Conservation (phyloP, 2,329 filamentous ascomycete species). For the Blumeria graminis region DNA sequence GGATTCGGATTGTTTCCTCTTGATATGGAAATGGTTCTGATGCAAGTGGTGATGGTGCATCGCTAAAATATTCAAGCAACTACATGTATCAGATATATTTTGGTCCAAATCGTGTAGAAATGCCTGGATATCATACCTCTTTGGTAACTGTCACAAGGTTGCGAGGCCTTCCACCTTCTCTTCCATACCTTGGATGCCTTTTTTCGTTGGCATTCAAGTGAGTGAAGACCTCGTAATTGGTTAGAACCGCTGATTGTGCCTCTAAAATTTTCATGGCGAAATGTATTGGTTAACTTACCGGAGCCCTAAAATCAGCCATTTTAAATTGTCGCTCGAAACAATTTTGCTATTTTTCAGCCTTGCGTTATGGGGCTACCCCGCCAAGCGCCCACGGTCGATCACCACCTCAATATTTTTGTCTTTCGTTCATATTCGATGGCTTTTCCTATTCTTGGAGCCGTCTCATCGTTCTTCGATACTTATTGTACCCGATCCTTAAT, state of each 20-base stretch:
- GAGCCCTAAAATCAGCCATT: too few relatives aligned
- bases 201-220: constrained; percentile 33
- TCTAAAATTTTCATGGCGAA: constrained; percentile 40
- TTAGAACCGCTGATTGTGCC: constrained; percentile 41
- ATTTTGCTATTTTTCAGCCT: too few relatives aligned
- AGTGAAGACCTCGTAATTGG: constrained; percentile 49
- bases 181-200: constrained; percentile 5
- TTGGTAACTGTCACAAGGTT: constrained; percentile 37
- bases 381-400: too few relatives aligned
- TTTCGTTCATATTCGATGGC: too few relatives aligned
- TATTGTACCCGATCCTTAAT: too few relatives aligned
- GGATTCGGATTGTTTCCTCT: constrained; percentile 24
- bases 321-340: too few relatives aligned
- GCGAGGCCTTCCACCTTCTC: constrained; percentile 20
- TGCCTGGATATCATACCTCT: constrained; percentile 26
- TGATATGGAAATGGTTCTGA: constrained; percentile 20
- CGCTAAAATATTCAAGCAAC: constrained; percentile 36
- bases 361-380: too few relatives aligned
- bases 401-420: too few relatives aligned
- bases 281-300: background rate
- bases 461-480: too few relatives aligned
- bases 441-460: too few relatives aligned
- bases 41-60: constrained; percentile 28
- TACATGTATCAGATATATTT: constrained; percentile 14
- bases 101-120: background rate